Conservation (phyloP, 768 basidiomycete genomes). For the Ramaria sp. region DNA sequence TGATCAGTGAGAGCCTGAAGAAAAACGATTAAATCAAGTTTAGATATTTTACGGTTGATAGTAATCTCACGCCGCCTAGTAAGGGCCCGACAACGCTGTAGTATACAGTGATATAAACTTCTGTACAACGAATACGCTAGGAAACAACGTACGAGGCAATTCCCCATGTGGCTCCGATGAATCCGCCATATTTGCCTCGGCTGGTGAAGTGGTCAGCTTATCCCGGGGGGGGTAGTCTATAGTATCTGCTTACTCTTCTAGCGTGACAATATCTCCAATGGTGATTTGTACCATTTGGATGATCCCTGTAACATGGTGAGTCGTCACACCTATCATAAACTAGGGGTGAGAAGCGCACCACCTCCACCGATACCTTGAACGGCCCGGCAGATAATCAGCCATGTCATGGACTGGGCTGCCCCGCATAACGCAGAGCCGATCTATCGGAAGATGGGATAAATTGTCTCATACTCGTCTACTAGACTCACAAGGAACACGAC, state of each 20-base stretch:
- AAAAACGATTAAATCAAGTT: neutral
- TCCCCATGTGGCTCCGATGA: slow-evolving; percentile 76
- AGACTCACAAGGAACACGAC: slow-evolving; percentile 50
- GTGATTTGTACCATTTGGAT: slow-evolving; percentile 54
- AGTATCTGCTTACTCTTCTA: slow-evolving; percentile 48
- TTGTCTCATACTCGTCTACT: neutral
- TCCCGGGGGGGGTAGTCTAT: neutral
- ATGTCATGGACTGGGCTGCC: slow-evolving; percentile 66
- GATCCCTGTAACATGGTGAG: neutral
- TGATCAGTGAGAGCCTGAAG: slow-evolving; percentile 58
- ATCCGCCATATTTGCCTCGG: slow-evolving; percentile 69
- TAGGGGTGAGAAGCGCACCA: slow-evolving; percentile 22
- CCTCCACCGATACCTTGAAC: slow-evolving; percentile 81
- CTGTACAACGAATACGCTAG: neutral
- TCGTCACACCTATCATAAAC: neutral
- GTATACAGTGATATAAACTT: neutral
- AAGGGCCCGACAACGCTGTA: slow-evolving; percentile 63
- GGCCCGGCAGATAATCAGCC: slow-evolving; percentile 68
- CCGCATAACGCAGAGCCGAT: slow-evolving; percentile 75
- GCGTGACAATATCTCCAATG: slow-evolving; percentile 72
- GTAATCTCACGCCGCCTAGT: slow-evolving; percentile 57
- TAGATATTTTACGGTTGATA: slow-evolving; percentile 1
- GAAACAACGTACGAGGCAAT: slow-evolving; percentile 32
- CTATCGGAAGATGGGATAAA: slow-evolving; percentile 22
- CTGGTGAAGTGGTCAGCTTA: slow-evolving; percentile 21